Conservation (phyloP, 176 grass and related monocot genomes). For the Lolium multiflorum region DNA sequence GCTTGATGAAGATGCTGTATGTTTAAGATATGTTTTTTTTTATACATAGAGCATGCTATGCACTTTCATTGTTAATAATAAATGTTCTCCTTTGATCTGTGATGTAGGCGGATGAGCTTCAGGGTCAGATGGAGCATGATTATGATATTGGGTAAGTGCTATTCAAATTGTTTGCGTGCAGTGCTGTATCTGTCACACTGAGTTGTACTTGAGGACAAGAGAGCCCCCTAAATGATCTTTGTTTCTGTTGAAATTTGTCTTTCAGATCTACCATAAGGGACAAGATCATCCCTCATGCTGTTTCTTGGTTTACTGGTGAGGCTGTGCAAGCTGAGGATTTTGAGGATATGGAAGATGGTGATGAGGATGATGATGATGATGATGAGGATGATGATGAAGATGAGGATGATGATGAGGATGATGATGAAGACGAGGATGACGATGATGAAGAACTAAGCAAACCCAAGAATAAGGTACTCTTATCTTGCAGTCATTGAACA, state of each 20-base stretch:
- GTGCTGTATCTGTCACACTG: neutral
- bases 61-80: neutral
- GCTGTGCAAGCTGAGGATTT: constrained; percentile 71
- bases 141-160: constrained; percentile 87
- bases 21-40: constrained; percentile 40
- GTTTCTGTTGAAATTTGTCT: neutral
- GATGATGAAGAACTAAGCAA: constrained; percentile 70
- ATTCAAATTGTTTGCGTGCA: neutral
- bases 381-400: neutral
- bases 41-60: neutral
- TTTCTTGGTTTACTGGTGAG: constrained; percentile 91
- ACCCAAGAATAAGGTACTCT: constrained; percentile 42
- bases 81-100: constrained; percentile 4
- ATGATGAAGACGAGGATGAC: constrained; percentile 53
- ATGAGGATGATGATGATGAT: neutral
- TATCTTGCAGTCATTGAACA: neutral
- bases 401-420: constrained; percentile 21
- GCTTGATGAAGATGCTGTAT: constrained; percentile 88
- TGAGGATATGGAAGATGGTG: constrained; percentile 56
- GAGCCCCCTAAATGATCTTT: neutral
- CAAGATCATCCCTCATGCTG: constrained; percentile 91
- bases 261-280: constrained; percentile 86
- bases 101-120: constrained; percentile 81
- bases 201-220: neutral
- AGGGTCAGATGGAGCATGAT: constrained; percentile 92